phyloP scores from a whole-genome alignment of 2,329 filamentous ascomycete species.

The Ceratocystis cacaofunesta region DNA sequence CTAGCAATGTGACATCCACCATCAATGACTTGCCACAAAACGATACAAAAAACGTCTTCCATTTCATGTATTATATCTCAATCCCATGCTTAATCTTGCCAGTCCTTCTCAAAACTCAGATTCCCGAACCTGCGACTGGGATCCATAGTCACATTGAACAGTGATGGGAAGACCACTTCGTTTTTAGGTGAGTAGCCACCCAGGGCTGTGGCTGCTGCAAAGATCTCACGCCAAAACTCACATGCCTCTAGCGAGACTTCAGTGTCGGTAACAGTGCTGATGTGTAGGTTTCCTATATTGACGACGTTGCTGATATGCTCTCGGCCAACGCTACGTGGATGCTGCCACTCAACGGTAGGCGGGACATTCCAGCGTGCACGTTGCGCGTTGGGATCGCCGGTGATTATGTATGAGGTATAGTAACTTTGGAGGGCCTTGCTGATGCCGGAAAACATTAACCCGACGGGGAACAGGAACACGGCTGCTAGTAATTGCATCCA shows the following conservation, averaged over 20 bases:
- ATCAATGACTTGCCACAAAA: too few species aligned
- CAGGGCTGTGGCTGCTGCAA: conserved; percentile 21
- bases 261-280: conserved; percentile 23
- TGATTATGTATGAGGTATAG: conserved; percentile 27
- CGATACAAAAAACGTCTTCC: too few species aligned
- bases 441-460: conserved; percentile 24
- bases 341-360: conserved; percentile 25
- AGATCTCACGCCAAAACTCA: conserved; percentile 24
- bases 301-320: conserved; percentile 23
- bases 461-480: conserved; percentile 23
- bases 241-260: conserved; percentile 23
- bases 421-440: conserved; percentile 28
- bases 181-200: conserved; percentile 23
- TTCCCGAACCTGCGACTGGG: conserved; percentile 5
- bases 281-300: conserved; percentile 24
- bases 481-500: conserved; percentile 20
- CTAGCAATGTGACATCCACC: too few species aligned
- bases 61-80: too few species aligned
- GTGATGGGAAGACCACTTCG: conserved; percentile 6
- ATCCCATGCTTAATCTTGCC: background rate
- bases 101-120: background rate
- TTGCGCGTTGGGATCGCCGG: conserved; percentile 28
- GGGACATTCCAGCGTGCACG: conserved; percentile 24
- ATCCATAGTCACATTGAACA: conserved; percentile 10
- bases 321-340: conserved; percentile 19